Percentiles rank a stretch among this genome's conserved stretches.
These are phyloP conservation scores for Suillus alpinus DNA, from an alignment of 768 basidiomycete species.

Conservation along the genomic window DNA sequence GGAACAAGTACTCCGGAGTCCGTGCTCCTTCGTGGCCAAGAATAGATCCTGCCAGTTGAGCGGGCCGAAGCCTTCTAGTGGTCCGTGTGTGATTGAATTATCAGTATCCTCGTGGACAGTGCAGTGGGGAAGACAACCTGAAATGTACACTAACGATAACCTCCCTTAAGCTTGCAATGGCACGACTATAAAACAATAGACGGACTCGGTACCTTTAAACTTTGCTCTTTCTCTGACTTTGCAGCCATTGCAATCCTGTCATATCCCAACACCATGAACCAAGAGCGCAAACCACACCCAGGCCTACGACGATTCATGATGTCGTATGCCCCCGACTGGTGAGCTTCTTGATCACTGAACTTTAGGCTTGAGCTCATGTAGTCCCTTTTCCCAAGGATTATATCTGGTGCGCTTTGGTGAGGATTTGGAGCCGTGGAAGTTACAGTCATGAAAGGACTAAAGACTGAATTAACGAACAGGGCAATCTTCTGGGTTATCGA, in stretches of 20 bases:
- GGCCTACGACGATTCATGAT: slow-evolving; percentile 21
- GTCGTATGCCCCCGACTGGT: slow-evolving; percentile 81
- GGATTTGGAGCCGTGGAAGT: slow-evolving; percentile 16
- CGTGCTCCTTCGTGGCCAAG: neutral
- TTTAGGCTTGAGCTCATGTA: neutral
- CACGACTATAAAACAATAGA: neutral
- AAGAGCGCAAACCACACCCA: slow-evolving; percentile 6
- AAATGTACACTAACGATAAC: neutral
- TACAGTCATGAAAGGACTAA: neutral
- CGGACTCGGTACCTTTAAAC: neutral
- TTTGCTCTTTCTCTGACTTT: neutral
- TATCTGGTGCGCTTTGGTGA: slow-evolving; percentile 64
- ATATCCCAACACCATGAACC: neutral
- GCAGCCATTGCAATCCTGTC: neutral
- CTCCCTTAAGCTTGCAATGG: neutral
- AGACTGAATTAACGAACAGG: slow-evolving; percentile 33
- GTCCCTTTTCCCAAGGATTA: slow-evolving; percentile 42
- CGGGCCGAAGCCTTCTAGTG: no score
- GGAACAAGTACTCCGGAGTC: no score
- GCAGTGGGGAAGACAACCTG: neutral
- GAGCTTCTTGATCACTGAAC: slow-evolving; percentile 18
- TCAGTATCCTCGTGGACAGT: no score
- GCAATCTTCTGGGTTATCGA: slow-evolving; percentile 56
- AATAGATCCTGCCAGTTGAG: neutral
- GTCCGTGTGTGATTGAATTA: neutral